These are phyloP conservation scores for Mortierella claussenii DNA, from an alignment of 192 early-diverging fungal genomes.

Conservation along the genomic window DNA sequence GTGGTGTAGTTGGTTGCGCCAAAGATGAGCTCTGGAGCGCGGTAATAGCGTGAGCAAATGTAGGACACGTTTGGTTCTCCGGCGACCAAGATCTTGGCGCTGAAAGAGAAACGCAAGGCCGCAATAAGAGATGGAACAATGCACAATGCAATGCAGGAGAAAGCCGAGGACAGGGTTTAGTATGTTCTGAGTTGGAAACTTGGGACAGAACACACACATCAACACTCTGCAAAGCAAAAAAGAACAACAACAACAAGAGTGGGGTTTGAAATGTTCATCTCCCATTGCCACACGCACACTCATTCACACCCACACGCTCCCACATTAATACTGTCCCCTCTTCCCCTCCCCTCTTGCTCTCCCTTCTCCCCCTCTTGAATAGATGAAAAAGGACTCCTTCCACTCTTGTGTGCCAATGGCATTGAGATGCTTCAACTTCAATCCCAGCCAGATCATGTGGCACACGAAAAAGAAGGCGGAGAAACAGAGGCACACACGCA, in stretches of 20 bases:
- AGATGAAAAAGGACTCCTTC: slow-evolving; percentile 1
- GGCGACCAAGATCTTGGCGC: slow-evolving; percentile 92
- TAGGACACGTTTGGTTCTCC: slow-evolving; percentile 99
- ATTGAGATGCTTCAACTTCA: slow-evolving; percentile 27
- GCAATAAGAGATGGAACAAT: neutral
- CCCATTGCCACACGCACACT: too few relatives aligned
- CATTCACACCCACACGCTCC: too few relatives aligned
- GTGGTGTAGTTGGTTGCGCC: slow-evolving; percentile 93
- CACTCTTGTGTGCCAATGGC: slow-evolving; percentile 9
- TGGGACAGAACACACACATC: slow-evolving; percentile 31
- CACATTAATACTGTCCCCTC: too few relatives aligned
- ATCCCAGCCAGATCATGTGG: slow-evolving; percentile 54
- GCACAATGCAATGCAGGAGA: too few relatives aligned
- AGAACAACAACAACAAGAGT: neutral
- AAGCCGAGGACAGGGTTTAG: slow-evolving; percentile 8
- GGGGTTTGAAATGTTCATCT: slow-evolving; percentile 31
- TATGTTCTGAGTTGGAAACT: too few relatives aligned
- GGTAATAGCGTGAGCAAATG: slow-evolving; percentile 98
- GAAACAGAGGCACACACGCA: slow-evolving; percentile 13
- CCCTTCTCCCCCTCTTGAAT: too few relatives aligned
- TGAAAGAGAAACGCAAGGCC: slow-evolving; percentile 25
- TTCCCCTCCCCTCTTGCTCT: too few relatives aligned
- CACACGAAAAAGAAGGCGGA: slow-evolving; percentile 22
- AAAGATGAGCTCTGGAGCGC: slow-evolving; percentile 97
- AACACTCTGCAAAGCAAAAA: neutral